Base-by-base conservation (phyloP, 2,329 filamentous ascomycete species). In the Ceratocystis alfenasii region DNA sequence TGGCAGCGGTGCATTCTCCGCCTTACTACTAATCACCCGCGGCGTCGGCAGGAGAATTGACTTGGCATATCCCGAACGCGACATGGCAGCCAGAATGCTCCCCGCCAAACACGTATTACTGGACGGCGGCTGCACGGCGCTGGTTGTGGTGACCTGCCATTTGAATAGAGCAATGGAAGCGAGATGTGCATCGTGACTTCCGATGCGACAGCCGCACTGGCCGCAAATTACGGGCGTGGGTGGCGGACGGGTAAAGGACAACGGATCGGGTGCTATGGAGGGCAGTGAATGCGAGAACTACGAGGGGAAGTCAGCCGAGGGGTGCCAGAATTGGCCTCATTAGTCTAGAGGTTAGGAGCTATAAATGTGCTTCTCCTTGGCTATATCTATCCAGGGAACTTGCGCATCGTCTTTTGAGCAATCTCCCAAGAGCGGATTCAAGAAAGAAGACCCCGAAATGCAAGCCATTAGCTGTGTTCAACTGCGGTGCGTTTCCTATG, bases 11-110 rank as follows among this genome's bases (percentile, higher is more conserved):
- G 41, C 15, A 2, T 20, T 61, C 28, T 22, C 25, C 22, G 44
- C 44, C 10, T 6, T 28, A 20, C 65, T 66, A 53, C 61, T 64
- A 17, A 67, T 64, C 12, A 55, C 33, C 4, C 66, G 64, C 28
- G 62, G 20, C 12, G 62, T 62, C 0, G 79, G 81, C 20, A 78
- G 72, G 12, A 85, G 71, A 22, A 85, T 74, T 0, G 80, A 81
- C 71, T 84, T 84, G 50, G 83, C 81, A 30, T 79, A 83, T 12
- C 80, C 82, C 0, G 81, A 82, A n/a, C 81, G 78, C 12, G 81
- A 77, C 53, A 82, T 78, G 0, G 79, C 81, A 8, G 81, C 78
- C 22, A 81, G 72, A 30, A 85, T 74, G 64, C 79, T 80, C 0
- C 80, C 78, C 3, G 80, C 78, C 2, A 85, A 75, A 67, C 82